Conservation (phyloP, 192 early-diverging fungal genomes). For the Entomortierella chlamydospora region DNA sequence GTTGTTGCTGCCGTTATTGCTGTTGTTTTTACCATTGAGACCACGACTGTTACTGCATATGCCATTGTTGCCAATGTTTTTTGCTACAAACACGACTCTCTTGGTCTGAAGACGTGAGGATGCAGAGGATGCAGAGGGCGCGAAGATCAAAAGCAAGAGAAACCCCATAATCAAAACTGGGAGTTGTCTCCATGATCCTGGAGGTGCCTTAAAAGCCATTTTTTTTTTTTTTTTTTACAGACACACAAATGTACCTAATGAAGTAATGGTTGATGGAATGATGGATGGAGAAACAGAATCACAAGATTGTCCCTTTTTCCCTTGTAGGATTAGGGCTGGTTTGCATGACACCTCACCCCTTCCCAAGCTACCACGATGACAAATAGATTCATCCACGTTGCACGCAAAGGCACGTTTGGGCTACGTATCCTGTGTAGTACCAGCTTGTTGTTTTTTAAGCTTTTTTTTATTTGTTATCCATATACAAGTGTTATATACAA, state of each 20-base stretch:
- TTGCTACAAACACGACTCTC: neutral
- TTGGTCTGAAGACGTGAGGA: neutral
- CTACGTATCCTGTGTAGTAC: no score
- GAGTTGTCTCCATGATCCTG: conserved; percentile 12
- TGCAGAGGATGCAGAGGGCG: conserved; percentile 2
- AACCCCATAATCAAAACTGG: neutral
- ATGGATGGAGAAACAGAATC: no score
- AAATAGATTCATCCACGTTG: no score
- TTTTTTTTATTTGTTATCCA: no score
- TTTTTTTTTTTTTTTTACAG: neutral
- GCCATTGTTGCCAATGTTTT: neutral
- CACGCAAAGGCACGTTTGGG: no score
- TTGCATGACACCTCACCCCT: no score
- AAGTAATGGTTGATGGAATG: no score
- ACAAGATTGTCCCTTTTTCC: no score
- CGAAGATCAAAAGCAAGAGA: neutral
- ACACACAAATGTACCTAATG: neutral
- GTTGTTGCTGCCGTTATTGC: neutral
- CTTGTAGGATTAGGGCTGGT: no score
- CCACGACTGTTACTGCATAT: neutral
- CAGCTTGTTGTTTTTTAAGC: no score
- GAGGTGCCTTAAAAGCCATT: neutral
- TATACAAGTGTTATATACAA: no score
- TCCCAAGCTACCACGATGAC: no score
- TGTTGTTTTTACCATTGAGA: neutral